These are phyloP conservation scores for Ogataea hybrid DNA, from an alignment of 1,139 yeast genomes.

Conservation along the genomic window DNA sequence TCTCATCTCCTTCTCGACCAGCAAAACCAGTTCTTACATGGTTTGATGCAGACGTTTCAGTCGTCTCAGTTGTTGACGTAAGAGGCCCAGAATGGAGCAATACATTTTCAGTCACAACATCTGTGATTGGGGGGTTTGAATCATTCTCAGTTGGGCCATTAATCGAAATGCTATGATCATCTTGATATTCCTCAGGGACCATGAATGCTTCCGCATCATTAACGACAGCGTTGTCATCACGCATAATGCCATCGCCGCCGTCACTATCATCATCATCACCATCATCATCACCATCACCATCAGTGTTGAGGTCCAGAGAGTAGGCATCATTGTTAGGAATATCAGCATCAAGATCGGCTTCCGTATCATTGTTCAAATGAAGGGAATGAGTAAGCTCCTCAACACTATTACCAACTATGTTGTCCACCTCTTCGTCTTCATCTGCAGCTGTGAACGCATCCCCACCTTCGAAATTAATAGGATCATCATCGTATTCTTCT, in stretches of 20 bases:
- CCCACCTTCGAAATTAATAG: slow-evolving; percentile 19
- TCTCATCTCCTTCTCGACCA: slow-evolving; percentile 8
- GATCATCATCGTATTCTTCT: slow-evolving; percentile 17
- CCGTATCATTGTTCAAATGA: slow-evolving; percentile 5
- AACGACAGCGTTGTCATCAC: slow-evolving; percentile 25
- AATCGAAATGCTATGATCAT: slow-evolving; percentile 44
- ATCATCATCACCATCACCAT: slow-evolving; percentile 36
- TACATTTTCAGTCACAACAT: slow-evolving; percentile 7
- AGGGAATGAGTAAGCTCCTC: slow-evolving; percentile 9
- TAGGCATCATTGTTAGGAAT: slow-evolving; percentile 42
- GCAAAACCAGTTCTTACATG: slow-evolving; percentile 8
- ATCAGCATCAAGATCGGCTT: slow-evolving; percentile 46
- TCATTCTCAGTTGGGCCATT: slow-evolving; percentile 12
- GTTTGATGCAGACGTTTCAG: slow-evolving; percentile 11
- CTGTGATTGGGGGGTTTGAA: slow-evolving; percentile 1
- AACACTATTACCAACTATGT: slow-evolving; percentile 7
- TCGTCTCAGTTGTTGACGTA: slow-evolving; percentile 12
- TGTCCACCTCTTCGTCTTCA: slow-evolving; percentile 9
- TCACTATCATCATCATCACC: slow-evolving; percentile 32
- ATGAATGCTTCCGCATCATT: slow-evolving; percentile 34
- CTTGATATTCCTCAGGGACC: slow-evolving; percentile 61
- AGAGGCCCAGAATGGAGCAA: slow-evolving; percentile 15
- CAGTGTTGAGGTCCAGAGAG: slow-evolving; percentile 23
- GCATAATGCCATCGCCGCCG: slow-evolving; percentile 16
- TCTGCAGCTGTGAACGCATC: slow-evolving; percentile 10